A percentile compares a stretch with the other conserved stretches of the same genome.
phyloP scores from a whole-genome alignment of 2,329 filamentous ascomycete genomes.

The Septoria linicola region DNA sequence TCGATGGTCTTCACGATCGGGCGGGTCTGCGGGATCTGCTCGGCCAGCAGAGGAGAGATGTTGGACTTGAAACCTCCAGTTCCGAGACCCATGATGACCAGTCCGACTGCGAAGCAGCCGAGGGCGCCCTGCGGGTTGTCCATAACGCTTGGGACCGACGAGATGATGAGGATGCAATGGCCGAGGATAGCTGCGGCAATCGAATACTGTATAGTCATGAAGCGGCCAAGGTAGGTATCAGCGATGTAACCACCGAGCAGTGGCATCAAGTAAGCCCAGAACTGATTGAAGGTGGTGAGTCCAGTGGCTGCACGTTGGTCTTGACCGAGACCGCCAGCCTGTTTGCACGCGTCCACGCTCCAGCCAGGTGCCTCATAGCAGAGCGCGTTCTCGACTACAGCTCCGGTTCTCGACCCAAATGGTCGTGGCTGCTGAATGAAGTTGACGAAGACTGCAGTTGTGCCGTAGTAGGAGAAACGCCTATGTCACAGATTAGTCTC shows the following conservation, averaged over 20 bases:
- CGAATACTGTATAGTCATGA: constrained; percentile 66
- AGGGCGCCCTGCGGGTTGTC: constrained; percentile 55
- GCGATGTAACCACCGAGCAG: constrained; percentile 54
- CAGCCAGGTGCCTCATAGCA: constrained; percentile 41
- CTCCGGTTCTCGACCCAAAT: constrained; percentile 40
- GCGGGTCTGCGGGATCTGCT: constrained; percentile 46
- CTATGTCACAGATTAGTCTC: background rate
- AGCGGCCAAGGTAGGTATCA: constrained; percentile 68
- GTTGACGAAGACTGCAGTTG: constrained; percentile 51
- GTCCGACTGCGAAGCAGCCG: constrained; percentile 62
- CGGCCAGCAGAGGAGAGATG: constrained; percentile 55
- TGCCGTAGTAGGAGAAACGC: constrained; percentile 47
- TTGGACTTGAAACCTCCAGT: constrained; percentile 82
- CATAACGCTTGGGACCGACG: constrained; percentile 64
- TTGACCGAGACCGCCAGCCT: constrained; percentile 44
- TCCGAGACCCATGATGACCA: constrained; percentile 69
- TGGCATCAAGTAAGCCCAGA: constrained; percentile 51
- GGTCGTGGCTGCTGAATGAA: constrained; percentile 43
- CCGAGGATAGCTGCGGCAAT: constrained; percentile 63
- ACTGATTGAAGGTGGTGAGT: constrained; percentile 49
- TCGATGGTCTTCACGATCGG: constrained; percentile 40
- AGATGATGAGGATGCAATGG: constrained; percentile 64
- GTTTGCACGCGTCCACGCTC: constrained; percentile 29
- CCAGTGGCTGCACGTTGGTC: constrained; percentile 47
- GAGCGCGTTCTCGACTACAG: constrained; percentile 38